Evolutionary conservation across 352 stramenopile species (phyloP), one percentile per base, ranked within the genome.

Genomic region (Phytophthora chlamydospora): DNA sequence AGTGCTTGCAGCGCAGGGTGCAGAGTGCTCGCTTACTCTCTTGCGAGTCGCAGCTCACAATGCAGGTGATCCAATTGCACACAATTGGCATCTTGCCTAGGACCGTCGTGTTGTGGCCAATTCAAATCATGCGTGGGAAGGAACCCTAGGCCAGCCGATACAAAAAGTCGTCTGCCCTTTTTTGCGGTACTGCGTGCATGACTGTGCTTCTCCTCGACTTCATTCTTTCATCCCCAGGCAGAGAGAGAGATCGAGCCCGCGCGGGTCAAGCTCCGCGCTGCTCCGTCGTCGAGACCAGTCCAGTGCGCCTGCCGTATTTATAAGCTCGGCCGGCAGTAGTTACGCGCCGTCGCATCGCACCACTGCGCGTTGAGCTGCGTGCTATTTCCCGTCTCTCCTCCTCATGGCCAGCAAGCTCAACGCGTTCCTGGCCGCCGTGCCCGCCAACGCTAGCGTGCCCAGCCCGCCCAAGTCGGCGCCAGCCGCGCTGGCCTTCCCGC

Each of bases 401-500:
- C 46, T 42, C 48, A 83, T 85, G 73, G 70, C 72, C 40, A 86
- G 61, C 74, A 92, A 90, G 59, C 77, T 92, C 35, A 89, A 89
- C 64, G 83, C 83, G 35, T 92, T 92, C 70, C 68, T 92, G 62
- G 83, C 83, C 43, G 54, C 81, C 10, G 74, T 92, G 54, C 83
- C 83, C 8, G 73, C 79, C 39, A 92, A 92, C 54, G 73, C 68
- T 7, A 63, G 73, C 43, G 66, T 70, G 6, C 77, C 68, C 16
- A 80, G 66, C 14, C 66, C 75, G 24, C 57, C 53, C 41, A 72
- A 71, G 55, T 66, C 61, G 36, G 57, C 67, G 31, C 54, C 64
- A 32, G 61, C 55, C 4, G 48, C 40, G 6, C 39, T 69, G 16
- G 50, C 41, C 11, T 73, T 80, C 44, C 64, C 68, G 14, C 69